Evolutionary conservation across 352 stramenopile species (phyloP).

Genomic region (Saprolegnia parasitica): DNA sequence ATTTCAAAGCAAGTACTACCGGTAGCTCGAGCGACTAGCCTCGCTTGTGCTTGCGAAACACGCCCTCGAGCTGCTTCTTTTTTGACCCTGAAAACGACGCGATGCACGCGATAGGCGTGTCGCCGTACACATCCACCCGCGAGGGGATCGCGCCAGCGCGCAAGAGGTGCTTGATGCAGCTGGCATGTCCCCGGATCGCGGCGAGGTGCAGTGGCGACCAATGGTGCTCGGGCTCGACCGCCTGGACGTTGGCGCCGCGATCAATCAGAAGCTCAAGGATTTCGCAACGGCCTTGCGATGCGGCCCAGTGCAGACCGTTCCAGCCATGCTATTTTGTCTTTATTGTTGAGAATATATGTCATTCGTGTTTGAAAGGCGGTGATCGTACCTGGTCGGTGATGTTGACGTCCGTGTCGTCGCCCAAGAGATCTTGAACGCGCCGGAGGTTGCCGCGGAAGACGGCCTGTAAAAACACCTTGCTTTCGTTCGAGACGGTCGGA

Average conservation of each 20-base stretch:
- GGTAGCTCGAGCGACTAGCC: no score
- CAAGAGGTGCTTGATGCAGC: conserved; percentile 50
- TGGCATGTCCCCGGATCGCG: conserved; percentile 41
- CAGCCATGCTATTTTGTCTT: conserved; percentile 49
- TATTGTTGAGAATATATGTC: not conserved
- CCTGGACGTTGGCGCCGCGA: conserved; percentile 42
- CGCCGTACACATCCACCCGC: conserved; percentile 52
- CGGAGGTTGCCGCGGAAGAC: conserved; percentile 57
- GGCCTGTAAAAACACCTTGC: conserved; percentile 57
- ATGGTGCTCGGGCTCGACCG: conserved; percentile 61
- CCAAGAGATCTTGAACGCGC: conserved; percentile 50
- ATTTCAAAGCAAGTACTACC: not conserved
- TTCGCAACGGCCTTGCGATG: conserved; percentile 54
- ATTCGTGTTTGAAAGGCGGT: not conserved
- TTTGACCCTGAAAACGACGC: not conserved
- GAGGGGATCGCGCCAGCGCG: conserved; percentile 36
- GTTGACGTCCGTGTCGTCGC: conserved; percentile 43
- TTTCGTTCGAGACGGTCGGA: conserved; percentile 43
- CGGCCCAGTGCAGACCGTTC: conserved; percentile 72
- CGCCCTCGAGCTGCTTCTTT: not conserved
- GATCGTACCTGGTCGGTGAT: conserved; percentile 52
- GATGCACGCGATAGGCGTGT: conserved; percentile 41
- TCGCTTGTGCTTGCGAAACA: not conserved
- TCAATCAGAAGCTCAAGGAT: conserved; percentile 49
- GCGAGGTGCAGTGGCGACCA: conserved; percentile 71